phyloP scores from a whole-genome alignment of 139 green algal species.

The Tetradesmus lagerheimii region DNA sequence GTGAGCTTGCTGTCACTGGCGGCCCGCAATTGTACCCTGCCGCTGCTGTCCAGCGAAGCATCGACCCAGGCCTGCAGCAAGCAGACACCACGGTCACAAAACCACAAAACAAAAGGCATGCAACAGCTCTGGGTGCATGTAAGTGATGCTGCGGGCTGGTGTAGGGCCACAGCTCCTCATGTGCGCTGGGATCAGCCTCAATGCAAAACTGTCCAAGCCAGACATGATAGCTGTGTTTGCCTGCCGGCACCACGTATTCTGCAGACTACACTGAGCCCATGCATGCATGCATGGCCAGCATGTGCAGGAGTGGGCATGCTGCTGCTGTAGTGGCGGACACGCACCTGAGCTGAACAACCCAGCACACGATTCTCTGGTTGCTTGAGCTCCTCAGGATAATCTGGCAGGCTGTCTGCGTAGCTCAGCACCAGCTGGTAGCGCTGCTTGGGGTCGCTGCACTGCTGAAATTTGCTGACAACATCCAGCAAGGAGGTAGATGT shows the following conservation, averaged over 20 bases:
- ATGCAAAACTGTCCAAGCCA: too few relatives aligned
- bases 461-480: neutral
- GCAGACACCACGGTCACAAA: too few relatives aligned
- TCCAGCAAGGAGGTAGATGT: neutral
- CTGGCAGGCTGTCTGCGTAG: slow-evolving; percentile 53
- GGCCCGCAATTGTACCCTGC: slow-evolving; percentile 65
- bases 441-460: slow-evolving; percentile 46
- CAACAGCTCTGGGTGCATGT: too few relatives aligned
- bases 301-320: too few relatives aligned
- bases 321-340: neutral
- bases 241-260: too few relatives aligned
- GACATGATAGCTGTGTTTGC: too few relatives aligned
- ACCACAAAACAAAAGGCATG: too few relatives aligned
- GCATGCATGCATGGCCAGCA: neutral
- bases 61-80: slow-evolving; percentile 82
- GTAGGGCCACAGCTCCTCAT: too few relatives aligned
- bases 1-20: slow-evolving; percentile 87
- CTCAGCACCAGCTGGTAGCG: slow-evolving; percentile 68
- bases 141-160: too few relatives aligned
- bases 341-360: slow-evolving; percentile 89
- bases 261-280: neutral
- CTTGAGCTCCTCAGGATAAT: slow-evolving; percentile 59
- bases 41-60: slow-evolving; percentile 66
- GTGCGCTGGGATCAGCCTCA: too few relatives aligned
- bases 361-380: slow-evolving; percentile 87